Conservation (phyloP, 805 yeast species). For the Candida nemodendra region DNA sequence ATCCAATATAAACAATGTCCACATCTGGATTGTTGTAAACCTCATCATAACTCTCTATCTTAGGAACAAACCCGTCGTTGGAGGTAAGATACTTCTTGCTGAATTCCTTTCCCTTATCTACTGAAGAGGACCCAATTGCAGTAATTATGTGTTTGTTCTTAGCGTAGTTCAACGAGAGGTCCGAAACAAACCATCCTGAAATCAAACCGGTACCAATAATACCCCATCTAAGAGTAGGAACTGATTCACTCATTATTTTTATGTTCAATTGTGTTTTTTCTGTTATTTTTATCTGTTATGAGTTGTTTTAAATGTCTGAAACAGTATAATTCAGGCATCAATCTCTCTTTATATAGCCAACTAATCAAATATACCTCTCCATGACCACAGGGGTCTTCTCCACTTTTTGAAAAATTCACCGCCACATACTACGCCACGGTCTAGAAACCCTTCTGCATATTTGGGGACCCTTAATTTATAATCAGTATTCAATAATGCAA, state of each 20-base stretch:
- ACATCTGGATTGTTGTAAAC: conserved; percentile 42
- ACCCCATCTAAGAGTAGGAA: conserved; percentile 38
- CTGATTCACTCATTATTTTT: not conserved
- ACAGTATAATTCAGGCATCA: too few relatives aligned
- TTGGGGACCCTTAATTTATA: too few relatives aligned
- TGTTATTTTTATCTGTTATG: too few relatives aligned
- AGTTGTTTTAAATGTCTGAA: too few relatives aligned
- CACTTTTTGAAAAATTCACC: too few relatives aligned
- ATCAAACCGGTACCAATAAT: conserved; percentile 51
- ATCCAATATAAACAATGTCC: conserved; percentile 52
- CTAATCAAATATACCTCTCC: too few relatives aligned
- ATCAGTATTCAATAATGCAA: too few relatives aligned
- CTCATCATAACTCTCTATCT: conserved; percentile 38
- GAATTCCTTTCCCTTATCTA: conserved; percentile 37
- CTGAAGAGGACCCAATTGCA: conserved; percentile 41
- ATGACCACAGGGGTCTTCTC: not conserved
- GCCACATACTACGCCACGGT: too few relatives aligned
- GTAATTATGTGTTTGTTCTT: conserved; percentile 32
- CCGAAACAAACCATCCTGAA: conserved; percentile 43
- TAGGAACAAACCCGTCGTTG: conserved; percentile 16
- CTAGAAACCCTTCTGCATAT: too few relatives aligned
- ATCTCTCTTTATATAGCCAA: too few relatives aligned
- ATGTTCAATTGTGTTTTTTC: not conserved
- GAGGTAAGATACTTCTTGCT: conserved; percentile 17
- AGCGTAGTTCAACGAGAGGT: conserved; percentile 28